These are phyloP conservation scores for Pezicula rhizophila DNA, from an alignment of 2,329 filamentous ascomycete genomes.

Conservation along the genomic window DNA sequence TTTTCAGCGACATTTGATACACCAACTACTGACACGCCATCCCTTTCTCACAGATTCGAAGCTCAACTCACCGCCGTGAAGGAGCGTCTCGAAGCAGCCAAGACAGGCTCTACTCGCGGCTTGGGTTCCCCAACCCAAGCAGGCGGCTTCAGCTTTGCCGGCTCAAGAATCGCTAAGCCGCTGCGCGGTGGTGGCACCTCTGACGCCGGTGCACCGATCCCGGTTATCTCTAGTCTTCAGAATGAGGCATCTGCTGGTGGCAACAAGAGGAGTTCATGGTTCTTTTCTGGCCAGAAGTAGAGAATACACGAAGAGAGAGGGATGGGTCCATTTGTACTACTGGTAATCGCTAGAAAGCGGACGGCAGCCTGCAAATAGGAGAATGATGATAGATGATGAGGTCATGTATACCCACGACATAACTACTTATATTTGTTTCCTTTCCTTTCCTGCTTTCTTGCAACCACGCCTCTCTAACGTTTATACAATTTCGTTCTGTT, in stretches of 20 bases:
- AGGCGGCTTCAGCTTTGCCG: slow-evolving; percentile 67
- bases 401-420: too few species aligned
- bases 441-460: too few species aligned
- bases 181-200: slow-evolving; percentile 56
- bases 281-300: slow-evolving; percentile 30
- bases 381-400: too few species aligned
- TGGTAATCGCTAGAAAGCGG: too few species aligned
- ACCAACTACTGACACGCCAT: slow-evolving; percentile 10
- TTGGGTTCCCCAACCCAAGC: slow-evolving; percentile 56
- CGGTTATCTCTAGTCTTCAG: slow-evolving; percentile 52
- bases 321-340: too few species aligned
- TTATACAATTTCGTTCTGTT: too few species aligned
- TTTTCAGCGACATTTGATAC: slow-evolving; percentile 1
- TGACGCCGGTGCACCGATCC: slow-evolving; percentile 37
- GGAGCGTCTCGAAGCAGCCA: slow-evolving; percentile 92
- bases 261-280: slow-evolving; percentile 28
- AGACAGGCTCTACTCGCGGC: slow-evolving; percentile 82
- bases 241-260: slow-evolving; percentile 36
- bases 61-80: slow-evolving; percentile 95
- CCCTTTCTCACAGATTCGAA: slow-evolving; percentile 66
- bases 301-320: too few species aligned
- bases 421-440: too few species aligned
- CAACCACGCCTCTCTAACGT: too few species aligned
- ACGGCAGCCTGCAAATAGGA: too few species aligned
- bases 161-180: slow-evolving; percentile 64